phyloP scores from a whole-genome alignment of 345 rosid species.

The Populus nigra region DNA sequence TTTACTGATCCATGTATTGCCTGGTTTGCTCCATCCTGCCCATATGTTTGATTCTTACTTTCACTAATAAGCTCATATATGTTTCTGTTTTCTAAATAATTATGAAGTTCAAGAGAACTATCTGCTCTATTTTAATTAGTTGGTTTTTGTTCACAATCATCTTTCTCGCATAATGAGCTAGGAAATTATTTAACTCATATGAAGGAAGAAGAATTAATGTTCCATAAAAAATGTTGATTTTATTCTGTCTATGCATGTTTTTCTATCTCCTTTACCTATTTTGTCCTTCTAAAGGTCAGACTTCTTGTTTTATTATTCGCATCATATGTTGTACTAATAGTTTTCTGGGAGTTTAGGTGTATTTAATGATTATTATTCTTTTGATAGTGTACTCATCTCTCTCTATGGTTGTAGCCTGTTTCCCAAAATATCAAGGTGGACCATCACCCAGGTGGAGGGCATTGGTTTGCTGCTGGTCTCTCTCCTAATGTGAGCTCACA shows the following conservation, averaged over 20 bases:
- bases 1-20: neutral
- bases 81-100: neutral
- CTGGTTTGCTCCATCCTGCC: neutral
- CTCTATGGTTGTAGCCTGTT: constrained; percentile 54
- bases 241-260: neutral
- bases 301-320: neutral
- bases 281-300: neutral
- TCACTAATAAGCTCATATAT: neutral
- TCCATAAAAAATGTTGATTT: neutral
- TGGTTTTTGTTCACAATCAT: neutral
- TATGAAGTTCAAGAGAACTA: neutral
- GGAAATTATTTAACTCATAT: neutral
- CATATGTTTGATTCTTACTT: neutral
- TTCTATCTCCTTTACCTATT: neutral
- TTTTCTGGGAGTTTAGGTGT: neutral
- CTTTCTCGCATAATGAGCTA: neutral
- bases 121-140: neutral
- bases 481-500: constrained; percentile 81
- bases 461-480: constrained; percentile 99
- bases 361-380: neutral
- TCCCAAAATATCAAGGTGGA: constrained; percentile 86
- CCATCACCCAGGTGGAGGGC: constrained; percentile 99
- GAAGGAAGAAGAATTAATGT: neutral
- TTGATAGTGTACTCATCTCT: constrained; percentile 9
- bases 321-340: neutral